These are phyloP conservation scores for Aeschynomene evenia DNA, from an alignment of 306 rosid genomes.

Conservation along the genomic window DNA sequence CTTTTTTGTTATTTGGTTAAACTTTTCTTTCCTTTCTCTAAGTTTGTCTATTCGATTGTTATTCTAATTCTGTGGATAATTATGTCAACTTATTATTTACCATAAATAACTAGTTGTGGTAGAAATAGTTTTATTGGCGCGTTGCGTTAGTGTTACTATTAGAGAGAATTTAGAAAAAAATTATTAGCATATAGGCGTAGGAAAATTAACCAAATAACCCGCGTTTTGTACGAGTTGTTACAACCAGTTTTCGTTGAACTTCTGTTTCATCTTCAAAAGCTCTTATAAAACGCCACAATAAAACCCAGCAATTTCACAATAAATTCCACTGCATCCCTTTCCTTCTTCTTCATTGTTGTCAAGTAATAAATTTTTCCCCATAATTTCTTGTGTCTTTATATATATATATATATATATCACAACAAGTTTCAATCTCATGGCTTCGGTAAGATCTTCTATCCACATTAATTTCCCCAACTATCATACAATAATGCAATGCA, in stretches of 20 bases:
- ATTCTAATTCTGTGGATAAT: not conserved
- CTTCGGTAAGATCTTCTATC: conserved; percentile 30
- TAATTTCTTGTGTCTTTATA: not conserved
- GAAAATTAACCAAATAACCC: conserved; percentile 6
- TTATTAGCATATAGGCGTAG: not conserved
- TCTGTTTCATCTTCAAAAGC: not conserved
- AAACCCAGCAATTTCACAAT: not conserved
- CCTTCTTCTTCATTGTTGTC: not conserved
- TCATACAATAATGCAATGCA: conserved; percentile 8
- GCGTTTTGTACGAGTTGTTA: conserved; percentile 34
- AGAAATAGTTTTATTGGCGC: not conserved
- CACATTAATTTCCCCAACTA: conserved; percentile 3
- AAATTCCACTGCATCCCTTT: not conserved
- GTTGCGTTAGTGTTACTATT: not conserved
- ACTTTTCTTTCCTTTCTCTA: too few species aligned
- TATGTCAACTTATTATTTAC: conserved; percentile 1
- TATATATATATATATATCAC: not conserved
- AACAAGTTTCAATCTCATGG: conserved; percentile 35
- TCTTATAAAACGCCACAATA: conserved; percentile 11
- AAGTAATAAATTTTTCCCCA: not conserved
- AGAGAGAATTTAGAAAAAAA: not conserved
- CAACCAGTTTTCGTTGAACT: conserved; percentile 11
- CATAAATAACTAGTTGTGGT: not conserved
- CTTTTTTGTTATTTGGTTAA: too few species aligned
- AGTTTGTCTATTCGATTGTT: not conserved